Base-by-base conservation (phyloP, 495 filamentous ascomycete genomes). In the Annulohypoxylon bovei region DNA sequence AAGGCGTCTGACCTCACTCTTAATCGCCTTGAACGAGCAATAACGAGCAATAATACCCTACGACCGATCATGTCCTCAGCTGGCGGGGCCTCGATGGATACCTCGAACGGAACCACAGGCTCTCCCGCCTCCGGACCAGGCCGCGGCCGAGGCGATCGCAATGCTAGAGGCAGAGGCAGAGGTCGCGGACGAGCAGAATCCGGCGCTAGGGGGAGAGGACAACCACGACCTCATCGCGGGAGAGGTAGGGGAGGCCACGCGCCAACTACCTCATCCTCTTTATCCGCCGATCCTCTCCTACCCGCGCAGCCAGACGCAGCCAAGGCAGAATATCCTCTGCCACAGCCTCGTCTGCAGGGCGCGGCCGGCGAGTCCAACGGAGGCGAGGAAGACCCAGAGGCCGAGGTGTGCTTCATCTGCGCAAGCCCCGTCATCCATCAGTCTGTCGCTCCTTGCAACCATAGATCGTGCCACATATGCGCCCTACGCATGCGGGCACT, bases 321-420 rank as follows among this genome's bases (percentile, higher is more conserved):
- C 50, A 37, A 47, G 30, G n/a, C 65, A 39, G 20, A 50, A 27
- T 42, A 55, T 18, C 14, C 22, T 20, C 37, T 14, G 27, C 30
- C 65, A 5, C 57, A 63, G 12, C 46, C 65, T 30, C 70, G 44
- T 32, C 49, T 64, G 12, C 35, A 47, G 25, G 44, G 12, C 46
- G 53, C 40, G 16, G 40, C 50, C 6, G 44, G 32, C 40, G 62
- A 72, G n/a, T 63, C 58, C 33, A 61, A 57, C 16, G 60, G 25
- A 23, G 76, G 52, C 22, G 74, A 62, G 9, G 76, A 89, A 62
- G 88, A 88, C 39, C 83, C 84, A 23, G 92, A 95, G 67, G 88
- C 85, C 7, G 92, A 97, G 54, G 85, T 97, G 60, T 99, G 95
- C 84, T 98, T 98, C 80, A 98, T 99, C 67, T 99, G 95, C 78